Conservation (phyloP, 768 basidiomycete species). For the Lactarius pseudohatsudake region DNA sequence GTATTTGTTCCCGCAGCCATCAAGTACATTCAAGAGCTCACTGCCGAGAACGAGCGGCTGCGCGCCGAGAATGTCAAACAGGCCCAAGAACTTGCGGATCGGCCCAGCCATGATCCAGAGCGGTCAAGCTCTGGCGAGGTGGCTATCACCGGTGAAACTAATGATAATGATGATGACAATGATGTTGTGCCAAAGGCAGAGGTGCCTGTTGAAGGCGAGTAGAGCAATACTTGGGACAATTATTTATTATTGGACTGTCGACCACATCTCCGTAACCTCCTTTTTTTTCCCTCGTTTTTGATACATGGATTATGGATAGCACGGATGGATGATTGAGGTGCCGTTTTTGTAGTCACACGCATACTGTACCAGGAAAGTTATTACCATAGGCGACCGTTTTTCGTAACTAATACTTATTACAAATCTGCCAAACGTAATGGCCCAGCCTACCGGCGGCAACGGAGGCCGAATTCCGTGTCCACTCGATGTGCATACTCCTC, state of each 20-base stretch:
- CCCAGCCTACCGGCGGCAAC: conserved; percentile 9
- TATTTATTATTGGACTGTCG: conserved; percentile 18
- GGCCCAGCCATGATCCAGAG: conserved; percentile 13
- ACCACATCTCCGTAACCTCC: conserved; percentile 13
- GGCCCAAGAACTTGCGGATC: conserved; percentile 14
- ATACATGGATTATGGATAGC: conserved; percentile 19
- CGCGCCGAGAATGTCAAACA: conserved; percentile 23
- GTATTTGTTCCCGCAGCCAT: conserved; percentile 18
- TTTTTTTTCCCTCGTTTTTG: conserved; percentile 6
- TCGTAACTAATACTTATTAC: conserved; percentile 20
- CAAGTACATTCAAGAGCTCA: conserved; percentile 25
- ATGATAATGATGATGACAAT: conserved; percentile 2
- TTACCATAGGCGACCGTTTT: conserved; percentile 21
- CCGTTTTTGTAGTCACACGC: conserved; percentile 6
- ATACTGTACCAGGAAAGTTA: conserved; percentile 23
- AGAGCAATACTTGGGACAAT: conserved; percentile 23
- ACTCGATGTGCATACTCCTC: not conserved
- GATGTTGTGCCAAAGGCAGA: conserved; percentile 10
- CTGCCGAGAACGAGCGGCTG: conserved; percentile 23
- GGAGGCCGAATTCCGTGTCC: conserved; percentile 8
- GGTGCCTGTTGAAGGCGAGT: conserved; percentile 13
- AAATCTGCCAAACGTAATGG: conserved; percentile 19
- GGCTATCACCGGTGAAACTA: conserved; percentile 2
- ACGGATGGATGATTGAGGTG: conserved; percentile 23
- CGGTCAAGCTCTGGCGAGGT: conserved; percentile 17